Percentiles rank a stretch among this genome's conserved stretches.
Conservation (phyloP, 2,329 filamentous ascomycete genomes). For the Aspergillus udagawae region DNA sequence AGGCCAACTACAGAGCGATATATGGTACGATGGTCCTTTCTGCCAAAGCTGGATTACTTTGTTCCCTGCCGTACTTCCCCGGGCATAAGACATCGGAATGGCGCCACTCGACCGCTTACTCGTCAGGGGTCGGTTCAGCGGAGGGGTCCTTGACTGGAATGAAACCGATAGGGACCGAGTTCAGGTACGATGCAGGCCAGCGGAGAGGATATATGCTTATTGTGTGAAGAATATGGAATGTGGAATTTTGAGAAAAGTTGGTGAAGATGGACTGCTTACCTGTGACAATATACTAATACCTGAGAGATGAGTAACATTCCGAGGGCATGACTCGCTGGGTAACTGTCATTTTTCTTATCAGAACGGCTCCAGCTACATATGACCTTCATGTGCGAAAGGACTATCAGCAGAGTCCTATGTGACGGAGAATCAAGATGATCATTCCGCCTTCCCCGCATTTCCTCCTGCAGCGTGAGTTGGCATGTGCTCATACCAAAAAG, state of each 20-base stretch:
- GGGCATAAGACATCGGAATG: not conserved
- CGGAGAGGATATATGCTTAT: not conserved
- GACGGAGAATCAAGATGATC: not conserved
- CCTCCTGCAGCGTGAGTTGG: not conserved
- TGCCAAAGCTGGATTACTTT: too few relatives aligned
- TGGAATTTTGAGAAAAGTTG: too few relatives aligned
- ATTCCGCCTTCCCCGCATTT: not conserved
- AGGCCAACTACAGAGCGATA: not conserved
- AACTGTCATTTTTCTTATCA: not conserved
- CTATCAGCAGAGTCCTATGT: not conserved
- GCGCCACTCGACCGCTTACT: not conserved
- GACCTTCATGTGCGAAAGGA: not conserved
- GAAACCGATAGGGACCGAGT: not conserved
- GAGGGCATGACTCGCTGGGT: not conserved
- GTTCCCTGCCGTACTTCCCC: too few relatives aligned
- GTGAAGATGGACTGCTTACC: too few relatives aligned
- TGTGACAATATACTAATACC: not conserved
- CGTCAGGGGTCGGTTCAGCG: not conserved
- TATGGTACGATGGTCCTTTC: too few relatives aligned
- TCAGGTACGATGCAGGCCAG: not conserved
- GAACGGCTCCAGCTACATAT: not conserved
- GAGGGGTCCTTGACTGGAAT: not conserved
- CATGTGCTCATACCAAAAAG: not conserved
- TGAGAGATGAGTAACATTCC: too few relatives aligned
- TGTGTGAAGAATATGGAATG: not conserved